A percentile compares a stretch with the other conserved stretches of the same genome.
Conservation (phyloP, 2,329 filamentous ascomycete genomes). For the Aplosporella prunicola region DNA sequence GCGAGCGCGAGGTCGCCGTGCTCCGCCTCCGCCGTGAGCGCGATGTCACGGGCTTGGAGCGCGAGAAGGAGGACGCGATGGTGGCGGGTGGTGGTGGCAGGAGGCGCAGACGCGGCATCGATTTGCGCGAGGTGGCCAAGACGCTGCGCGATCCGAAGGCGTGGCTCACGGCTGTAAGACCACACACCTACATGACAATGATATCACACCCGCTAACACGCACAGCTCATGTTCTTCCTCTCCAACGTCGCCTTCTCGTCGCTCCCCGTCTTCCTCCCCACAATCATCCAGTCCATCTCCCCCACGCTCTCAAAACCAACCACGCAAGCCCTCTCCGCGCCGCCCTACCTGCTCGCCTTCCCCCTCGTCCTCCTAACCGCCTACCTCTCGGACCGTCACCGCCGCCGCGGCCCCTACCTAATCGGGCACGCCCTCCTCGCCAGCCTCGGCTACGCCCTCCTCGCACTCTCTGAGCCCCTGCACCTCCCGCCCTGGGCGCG, state of each 20-base stretch:
- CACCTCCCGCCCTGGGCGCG: conserved; percentile 67
- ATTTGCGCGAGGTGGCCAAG: conserved; percentile 48
- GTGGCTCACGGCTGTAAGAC: conserved; percentile 58
- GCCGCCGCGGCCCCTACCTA: conserved; percentile 55
- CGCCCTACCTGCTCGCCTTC: conserved; percentile 73
- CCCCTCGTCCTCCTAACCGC: conserved; percentile 61
- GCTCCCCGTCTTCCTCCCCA: conserved; percentile 78
- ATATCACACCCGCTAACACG: conserved; percentile 1
- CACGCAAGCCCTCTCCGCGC: conserved; percentile 70
- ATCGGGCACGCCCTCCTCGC: conserved; percentile 61
- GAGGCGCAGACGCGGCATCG: conserved; percentile 31
- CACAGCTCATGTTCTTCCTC: conserved; percentile 66
- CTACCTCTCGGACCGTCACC: conserved; percentile 58
- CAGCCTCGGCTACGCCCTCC: conserved; percentile 48
- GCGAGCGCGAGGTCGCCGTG: conserved; percentile 55
- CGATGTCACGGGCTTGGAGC: conserved; percentile 24
- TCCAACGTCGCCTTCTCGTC: conserved; percentile 83
- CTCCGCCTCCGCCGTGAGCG: conserved; percentile 53
- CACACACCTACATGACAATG: not conserved
- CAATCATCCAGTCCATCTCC: conserved; percentile 52
- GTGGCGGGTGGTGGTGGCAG: conserved; percentile 1
- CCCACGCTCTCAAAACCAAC: conserved; percentile 38
- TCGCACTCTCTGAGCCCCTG: conserved; percentile 50
- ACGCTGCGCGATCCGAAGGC: conserved; percentile 57
- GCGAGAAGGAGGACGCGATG: conserved; percentile 12